These are phyloP conservation scores for Chlamydomonas asymmetrica DNA, from an alignment of 139 green algal genomes.

Conservation along the genomic window DNA sequence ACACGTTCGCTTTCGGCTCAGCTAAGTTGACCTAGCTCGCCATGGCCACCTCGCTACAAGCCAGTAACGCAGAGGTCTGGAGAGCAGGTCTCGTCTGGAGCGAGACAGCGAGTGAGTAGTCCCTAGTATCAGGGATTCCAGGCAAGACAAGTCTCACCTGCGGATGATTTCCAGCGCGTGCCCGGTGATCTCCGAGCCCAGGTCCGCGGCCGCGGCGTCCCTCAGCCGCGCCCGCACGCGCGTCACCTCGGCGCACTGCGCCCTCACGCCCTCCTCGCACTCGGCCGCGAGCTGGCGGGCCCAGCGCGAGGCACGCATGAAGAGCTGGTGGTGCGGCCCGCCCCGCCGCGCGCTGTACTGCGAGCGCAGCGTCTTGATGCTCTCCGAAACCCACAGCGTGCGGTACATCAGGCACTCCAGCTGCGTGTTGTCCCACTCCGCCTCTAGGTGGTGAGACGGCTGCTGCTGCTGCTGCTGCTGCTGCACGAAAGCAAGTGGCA, in stretches of 20 bases:
- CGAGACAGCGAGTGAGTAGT: no score
- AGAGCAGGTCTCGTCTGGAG: neutral
- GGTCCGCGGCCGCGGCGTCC: conserved; percentile 61
- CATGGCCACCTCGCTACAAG: neutral
- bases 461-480: no score
- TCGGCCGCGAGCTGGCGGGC: conserved; percentile 55
- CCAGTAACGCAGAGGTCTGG: neutral
- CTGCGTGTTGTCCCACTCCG: conserved; percentile 47
- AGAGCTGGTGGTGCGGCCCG: conserved; percentile 41
- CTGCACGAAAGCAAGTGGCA: no score
- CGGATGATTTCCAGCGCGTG: conserved; percentile 52
- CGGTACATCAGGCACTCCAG: conserved; percentile 67
- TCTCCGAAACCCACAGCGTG: conserved; percentile 61
- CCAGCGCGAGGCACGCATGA: conserved; percentile 56
- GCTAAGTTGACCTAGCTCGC: neutral
- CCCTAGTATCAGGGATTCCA: no score
- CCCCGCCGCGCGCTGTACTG: conserved; percentile 47
- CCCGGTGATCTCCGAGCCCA: conserved; percentile 51
- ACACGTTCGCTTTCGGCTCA: neutral
- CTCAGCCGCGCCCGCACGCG: conserved; percentile 44
- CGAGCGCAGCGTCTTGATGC: conserved; percentile 53
- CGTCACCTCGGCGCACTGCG: conserved; percentile 56
- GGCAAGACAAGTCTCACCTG: conserved; percentile 34
- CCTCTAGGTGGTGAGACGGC: no score
- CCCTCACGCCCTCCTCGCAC: conserved; percentile 50